A percentile compares a stretch with the other conserved stretches of the same genome.
Conservation (phyloP, 306 rosid genomes). For the Senna siamea region DNA sequence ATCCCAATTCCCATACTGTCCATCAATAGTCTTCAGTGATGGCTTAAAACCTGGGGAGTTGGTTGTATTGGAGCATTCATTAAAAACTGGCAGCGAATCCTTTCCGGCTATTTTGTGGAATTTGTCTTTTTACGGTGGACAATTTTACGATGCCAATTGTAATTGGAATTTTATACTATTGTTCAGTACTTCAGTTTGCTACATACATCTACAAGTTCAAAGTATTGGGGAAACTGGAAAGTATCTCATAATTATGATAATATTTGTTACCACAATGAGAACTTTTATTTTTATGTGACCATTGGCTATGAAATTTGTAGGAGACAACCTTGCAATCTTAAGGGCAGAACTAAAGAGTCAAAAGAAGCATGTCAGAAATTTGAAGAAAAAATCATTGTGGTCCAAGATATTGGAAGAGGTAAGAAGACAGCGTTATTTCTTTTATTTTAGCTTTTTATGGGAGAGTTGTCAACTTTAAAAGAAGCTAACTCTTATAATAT, state of each 20-base stretch:
- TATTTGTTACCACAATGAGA: constrained; percentile 25
- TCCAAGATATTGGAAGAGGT: constrained; percentile 98
- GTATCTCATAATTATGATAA: constrained; percentile 8
- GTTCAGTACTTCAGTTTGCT: constrained; percentile 9
- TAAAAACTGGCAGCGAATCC: not conserved
- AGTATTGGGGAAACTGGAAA: not conserved
- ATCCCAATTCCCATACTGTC: not conserved
- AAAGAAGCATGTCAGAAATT: constrained; percentile 86
- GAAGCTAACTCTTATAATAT: constrained; percentile 23
- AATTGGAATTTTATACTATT: constrained; percentile 7
- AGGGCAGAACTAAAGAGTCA: constrained; percentile 94
- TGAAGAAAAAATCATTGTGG: constrained; percentile 98
- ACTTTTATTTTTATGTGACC: constrained; percentile 34
- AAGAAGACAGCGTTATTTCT: constrained; percentile 42
- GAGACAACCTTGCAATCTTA: constrained; percentile 92
- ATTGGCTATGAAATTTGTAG: constrained; percentile 51
- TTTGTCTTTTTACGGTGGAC: not conserved
- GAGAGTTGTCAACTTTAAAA: constrained; percentile 20
- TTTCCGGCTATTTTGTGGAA: constrained; percentile 11
- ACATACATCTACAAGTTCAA: constrained; percentile 12
- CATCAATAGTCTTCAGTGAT: not conserved
- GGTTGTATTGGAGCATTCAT: not conserved
- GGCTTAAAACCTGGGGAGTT: not conserved
- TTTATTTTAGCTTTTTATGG: constrained; percentile 25
- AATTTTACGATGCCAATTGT: constrained; percentile 8